Evolutionary conservation across 164 flowering plant genomes (phyloP).

Genomic region (Litsea cubeba): DNA sequence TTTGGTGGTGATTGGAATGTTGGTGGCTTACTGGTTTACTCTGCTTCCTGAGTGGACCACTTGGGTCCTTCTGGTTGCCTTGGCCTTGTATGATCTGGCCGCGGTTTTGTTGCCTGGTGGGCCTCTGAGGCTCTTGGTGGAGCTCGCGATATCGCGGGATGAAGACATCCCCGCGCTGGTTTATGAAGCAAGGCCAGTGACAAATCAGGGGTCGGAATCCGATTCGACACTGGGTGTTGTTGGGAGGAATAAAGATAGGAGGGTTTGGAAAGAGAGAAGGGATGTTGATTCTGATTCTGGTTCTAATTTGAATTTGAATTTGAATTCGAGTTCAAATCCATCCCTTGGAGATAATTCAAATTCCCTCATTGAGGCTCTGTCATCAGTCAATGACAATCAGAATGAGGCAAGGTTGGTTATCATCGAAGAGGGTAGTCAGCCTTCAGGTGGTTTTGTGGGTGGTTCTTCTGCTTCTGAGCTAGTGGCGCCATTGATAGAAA

Average conservation of each 20-base stretch:
- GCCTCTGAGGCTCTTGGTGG: constrained; percentile 86
- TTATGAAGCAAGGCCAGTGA: constrained; percentile 90
- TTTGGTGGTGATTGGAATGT: constrained; percentile 80
- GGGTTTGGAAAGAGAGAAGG: constrained; percentile 63
- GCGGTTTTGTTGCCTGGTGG: constrained; percentile 98
- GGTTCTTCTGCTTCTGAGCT: constrained; percentile 33
- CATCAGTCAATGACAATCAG: constrained; percentile 14
- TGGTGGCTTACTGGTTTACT: constrained; percentile 97
- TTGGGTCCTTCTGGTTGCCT: constrained; percentile 81
- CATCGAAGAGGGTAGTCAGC: constrained; percentile 39
- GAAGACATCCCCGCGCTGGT: constrained; percentile 98
- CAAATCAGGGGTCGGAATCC: constrained; percentile 17
- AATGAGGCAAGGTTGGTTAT: constrained; percentile 29
- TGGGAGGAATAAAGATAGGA: constrained; percentile 25
- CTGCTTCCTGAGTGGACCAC: constrained; percentile 97
- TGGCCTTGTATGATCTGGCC: constrained; percentile 96
- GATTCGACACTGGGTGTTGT: constrained; percentile 19
- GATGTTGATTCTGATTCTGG: constrained; percentile 13
- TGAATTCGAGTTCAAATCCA: constrained; percentile 7
- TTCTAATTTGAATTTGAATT: constrained; percentile 20
- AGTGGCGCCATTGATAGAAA: constrained; percentile 57
- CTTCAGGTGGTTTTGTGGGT: not conserved
- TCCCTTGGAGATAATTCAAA: constrained; percentile 1
- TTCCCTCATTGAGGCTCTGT: constrained; percentile 15
- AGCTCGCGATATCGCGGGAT: constrained; percentile 91